Percentiles rank a stretch among this genome's conserved stretches.
phyloP scores from a whole-genome alignment of 106 monocot genomes.

The Dioscorea alata region DNA sequence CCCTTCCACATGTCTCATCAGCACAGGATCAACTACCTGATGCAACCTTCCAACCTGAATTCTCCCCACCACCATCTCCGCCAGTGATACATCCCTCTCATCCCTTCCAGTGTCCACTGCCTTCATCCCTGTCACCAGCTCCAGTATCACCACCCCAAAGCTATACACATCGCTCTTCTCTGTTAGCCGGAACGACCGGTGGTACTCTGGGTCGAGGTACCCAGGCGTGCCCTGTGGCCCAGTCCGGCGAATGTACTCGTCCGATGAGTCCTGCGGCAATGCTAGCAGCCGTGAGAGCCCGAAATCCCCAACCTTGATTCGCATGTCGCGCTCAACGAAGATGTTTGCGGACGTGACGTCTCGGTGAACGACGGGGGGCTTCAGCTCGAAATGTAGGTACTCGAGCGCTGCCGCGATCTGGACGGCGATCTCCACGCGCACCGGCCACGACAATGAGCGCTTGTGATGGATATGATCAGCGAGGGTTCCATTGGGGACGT shows the following conservation, averaged over 20 bases:
- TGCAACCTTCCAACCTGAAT: slow-evolving; percentile 53
- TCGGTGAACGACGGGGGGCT: slow-evolving; percentile 81
- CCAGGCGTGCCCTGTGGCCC: slow-evolving; percentile 91
- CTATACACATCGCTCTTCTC: slow-evolving; percentile 96
- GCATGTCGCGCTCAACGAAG: slow-evolving; percentile 71
- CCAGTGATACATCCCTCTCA: slow-evolving; percentile 54
- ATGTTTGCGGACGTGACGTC: slow-evolving; percentile 77
- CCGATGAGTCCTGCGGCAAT: slow-evolving; percentile 10
- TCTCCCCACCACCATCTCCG: slow-evolving; percentile 60
- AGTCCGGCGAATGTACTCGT: slow-evolving; percentile 51
- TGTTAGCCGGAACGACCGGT: slow-evolving; percentile 57
- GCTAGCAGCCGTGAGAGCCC: slow-evolving; percentile 60
- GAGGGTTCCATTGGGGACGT: slow-evolving; percentile 81
- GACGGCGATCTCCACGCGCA: slow-evolving; percentile 44
- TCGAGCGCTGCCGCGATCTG: slow-evolving; percentile 65
- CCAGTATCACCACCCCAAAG: slow-evolving; percentile 79
- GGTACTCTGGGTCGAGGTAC: slow-evolving; percentile 82
- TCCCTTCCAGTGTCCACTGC: slow-evolving; percentile 67
- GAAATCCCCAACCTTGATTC: slow-evolving; percentile 62
- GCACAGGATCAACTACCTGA: slow-evolving; percentile 53
- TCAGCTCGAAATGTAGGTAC: slow-evolving; percentile 60
- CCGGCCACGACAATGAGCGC: slow-evolving; percentile 26
- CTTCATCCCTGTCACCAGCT: slow-evolving; percentile 77
- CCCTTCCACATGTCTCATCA: slow-evolving; percentile 18
- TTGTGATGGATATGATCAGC: slow-evolving; percentile 57